Evolutionary conservation across 108 stramenopile genomes (phyloP), one percentile per base, ranked within the genome.

Genomic region (Cylindrotheca closterium): DNA sequence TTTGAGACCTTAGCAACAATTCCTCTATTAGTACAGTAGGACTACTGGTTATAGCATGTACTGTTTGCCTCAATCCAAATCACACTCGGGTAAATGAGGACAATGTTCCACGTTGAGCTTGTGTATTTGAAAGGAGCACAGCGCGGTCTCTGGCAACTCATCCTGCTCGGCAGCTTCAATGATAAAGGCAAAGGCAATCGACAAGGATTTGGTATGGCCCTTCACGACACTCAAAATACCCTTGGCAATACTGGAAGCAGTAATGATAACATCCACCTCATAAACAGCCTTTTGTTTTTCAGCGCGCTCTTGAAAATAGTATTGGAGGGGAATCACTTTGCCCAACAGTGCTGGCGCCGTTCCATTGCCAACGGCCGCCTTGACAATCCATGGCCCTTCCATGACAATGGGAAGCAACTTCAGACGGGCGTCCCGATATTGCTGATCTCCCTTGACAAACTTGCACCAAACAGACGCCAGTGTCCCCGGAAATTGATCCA

Each of bases 351-450:
- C 92, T 19, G 95, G 92, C 27, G 92, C 74, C 17, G 84, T 91
- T 10, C 94, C 94, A 28, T 89, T 87, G 7, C 94, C 94, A 15
- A 96, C 92, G 4, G 92, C 92, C 46, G 85, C 86, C 58, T 82
- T 75, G 25, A 93, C 92, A 71, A 96, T 92, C 95, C 95, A 96
- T 30, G 91, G 91, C 4, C 95, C 95, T 47, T 96, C 91, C 19
- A 91, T 80, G 26, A 93, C 89, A 24, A 93, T 84, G 0, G 95
- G 92, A 3, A 96, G 70, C 28, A 96, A 57, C 68, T 96, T 96
- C 42, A 96, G 67, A 47, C 89, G 80, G 28, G 87, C 82, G 72
- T 93, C 95, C 4, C 95, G 86, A 55, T 90, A 88, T 66, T 82
- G 79, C 60, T 96, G 90, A 55, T 93, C 89, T 19, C 92, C 92